Percentiles rank a stretch among this genome's conserved stretches.
phyloP scores from a whole-genome alignment of 768 basidiomycete genomes.

The Amyloporia xantha region DNA sequence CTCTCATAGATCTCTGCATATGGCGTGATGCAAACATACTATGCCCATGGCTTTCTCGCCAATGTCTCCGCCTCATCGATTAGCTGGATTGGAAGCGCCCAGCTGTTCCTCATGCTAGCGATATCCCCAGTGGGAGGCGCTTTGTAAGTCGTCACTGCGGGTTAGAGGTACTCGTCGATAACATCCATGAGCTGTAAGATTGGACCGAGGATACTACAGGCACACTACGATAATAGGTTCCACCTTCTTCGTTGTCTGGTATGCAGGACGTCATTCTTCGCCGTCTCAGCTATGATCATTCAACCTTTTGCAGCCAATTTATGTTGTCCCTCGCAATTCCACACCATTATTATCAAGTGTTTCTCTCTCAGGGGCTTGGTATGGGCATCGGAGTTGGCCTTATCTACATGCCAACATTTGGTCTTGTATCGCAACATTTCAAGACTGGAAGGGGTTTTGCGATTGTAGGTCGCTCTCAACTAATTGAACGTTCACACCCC shows the following conservation, averaged over 20 bases:
- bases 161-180: too few species aligned
- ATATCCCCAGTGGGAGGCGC: conserved; percentile 16
- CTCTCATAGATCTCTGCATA: background rate
- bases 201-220: background rate
- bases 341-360: conserved; percentile 33
- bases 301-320: too few species aligned
- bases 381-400: conserved; percentile 45
- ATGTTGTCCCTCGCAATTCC: conserved; percentile 41
- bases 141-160: conserved; percentile 29
- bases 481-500: too few species aligned
- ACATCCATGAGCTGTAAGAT: too few species aligned
- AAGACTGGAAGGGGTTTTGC: background rate
- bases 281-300: too few species aligned
- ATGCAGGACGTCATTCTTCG: too few species aligned
- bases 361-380: conserved; percentile 48
- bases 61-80: background rate
- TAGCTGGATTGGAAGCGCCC: conserved; percentile 22
- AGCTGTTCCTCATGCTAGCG: conserved; percentile 18
- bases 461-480: conserved; percentile 20
- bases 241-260: background rate
- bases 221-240: background rate
- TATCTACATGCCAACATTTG: conserved; percentile 22
- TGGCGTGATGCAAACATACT: conserved; percentile 2
- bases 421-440: background rate
- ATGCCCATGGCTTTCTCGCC: background rate